A percentile compares a stretch with the other conserved stretches of the same genome.
Evolutionary conservation across 768 basidiomycete genomes (phyloP).

Genomic region (Cystobasidium ongulense): DNA sequence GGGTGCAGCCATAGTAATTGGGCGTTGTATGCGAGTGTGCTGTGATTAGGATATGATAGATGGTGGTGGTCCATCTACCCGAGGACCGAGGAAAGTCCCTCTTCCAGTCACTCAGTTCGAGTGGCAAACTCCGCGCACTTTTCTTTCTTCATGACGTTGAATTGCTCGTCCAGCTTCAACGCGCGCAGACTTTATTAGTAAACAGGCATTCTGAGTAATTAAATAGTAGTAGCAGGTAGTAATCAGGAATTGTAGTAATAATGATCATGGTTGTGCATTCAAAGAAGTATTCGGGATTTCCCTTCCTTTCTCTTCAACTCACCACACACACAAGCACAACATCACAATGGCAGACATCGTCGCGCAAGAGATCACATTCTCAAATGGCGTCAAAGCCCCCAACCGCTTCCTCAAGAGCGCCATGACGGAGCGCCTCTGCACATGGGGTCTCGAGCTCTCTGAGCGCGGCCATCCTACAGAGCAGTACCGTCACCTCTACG

Average conservation of each 20-base stretch:
- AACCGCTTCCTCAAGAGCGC: conserved; percentile 42
- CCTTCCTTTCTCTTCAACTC: not conserved
- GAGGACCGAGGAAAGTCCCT: too few species aligned
- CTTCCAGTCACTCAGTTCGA: too few species aligned
- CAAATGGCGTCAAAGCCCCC: conserved; percentile 39
- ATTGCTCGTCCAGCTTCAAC: too few species aligned
- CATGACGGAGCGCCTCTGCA: conserved; percentile 45
- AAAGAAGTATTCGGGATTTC: too few species aligned
- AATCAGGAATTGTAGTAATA: too few species aligned
- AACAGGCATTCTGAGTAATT: too few species aligned
- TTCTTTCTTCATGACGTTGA: too few species aligned
- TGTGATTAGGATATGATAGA: not conserved
- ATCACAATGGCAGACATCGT: conserved; percentile 26
- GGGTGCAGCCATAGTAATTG: not conserved
- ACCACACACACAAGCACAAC: not conserved
- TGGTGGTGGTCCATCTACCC: too few species aligned
- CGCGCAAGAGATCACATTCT: conserved; percentile 39
- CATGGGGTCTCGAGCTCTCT: conserved; percentile 38
- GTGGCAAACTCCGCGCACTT: too few species aligned
- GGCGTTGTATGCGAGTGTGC: not conserved
- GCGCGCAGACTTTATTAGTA: too few species aligned
- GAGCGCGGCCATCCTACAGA: conserved; percentile 41
- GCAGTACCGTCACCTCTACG: conserved; percentile 43
- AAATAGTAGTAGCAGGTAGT: too few species aligned
- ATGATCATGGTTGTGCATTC: too few species aligned